phyloP scores from a whole-genome alignment of 495 filamentous ascomycete genomes.

The Xylaria palmicola region DNA sequence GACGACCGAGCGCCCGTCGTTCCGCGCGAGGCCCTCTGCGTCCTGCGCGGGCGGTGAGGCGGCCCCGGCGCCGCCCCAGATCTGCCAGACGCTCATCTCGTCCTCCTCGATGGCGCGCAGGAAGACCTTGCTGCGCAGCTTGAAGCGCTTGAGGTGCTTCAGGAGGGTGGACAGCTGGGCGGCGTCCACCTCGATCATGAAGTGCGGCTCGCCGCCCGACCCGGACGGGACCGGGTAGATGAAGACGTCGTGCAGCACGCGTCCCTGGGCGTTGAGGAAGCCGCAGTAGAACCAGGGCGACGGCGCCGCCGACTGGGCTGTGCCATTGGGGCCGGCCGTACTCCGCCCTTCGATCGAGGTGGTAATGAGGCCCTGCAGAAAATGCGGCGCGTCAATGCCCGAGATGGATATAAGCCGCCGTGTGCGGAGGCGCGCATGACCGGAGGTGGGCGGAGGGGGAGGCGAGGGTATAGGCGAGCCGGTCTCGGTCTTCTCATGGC shows the following conservation, averaged over 20 bases:
- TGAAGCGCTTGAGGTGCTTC: slow-evolving; percentile 76
- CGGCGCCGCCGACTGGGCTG: slow-evolving; percentile 18
- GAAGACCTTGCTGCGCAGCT: slow-evolving; percentile 74
- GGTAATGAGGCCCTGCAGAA: slow-evolving; percentile 85
- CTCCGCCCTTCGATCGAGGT: slow-evolving; percentile 57
- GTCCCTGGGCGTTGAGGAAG: slow-evolving; percentile 82
- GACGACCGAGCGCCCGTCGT: slow-evolving; percentile 30
- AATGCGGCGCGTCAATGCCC: slow-evolving; percentile 75
- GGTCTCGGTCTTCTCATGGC: background rate
- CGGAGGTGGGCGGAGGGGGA: slow-evolving; percentile 43
- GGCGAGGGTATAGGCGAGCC: slow-evolving; percentile 13
- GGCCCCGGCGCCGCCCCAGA: slow-evolving; percentile 52
- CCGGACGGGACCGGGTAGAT: slow-evolving; percentile 63
- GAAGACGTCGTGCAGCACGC: slow-evolving; percentile 85
- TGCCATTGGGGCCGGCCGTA: slow-evolving; percentile 16
- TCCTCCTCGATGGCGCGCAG: slow-evolving; percentile 61
- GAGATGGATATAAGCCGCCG: slow-evolving; percentile 76
- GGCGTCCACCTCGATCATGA: slow-evolving; percentile 80
- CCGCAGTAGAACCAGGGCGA: slow-evolving; percentile 65
- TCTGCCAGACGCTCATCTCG: slow-evolving; percentile 64
- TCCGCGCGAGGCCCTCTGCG: background rate
- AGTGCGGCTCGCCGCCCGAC: slow-evolving; percentile 38
- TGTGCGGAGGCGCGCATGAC: slow-evolving; percentile 57
- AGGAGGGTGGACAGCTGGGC: slow-evolving; percentile 58
- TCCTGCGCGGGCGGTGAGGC: background rate